Evolutionary conservation across 2,329 filamentous ascomycete species (phyloP).

Genomic region (Teratosphaeria zuluensis): DNA sequence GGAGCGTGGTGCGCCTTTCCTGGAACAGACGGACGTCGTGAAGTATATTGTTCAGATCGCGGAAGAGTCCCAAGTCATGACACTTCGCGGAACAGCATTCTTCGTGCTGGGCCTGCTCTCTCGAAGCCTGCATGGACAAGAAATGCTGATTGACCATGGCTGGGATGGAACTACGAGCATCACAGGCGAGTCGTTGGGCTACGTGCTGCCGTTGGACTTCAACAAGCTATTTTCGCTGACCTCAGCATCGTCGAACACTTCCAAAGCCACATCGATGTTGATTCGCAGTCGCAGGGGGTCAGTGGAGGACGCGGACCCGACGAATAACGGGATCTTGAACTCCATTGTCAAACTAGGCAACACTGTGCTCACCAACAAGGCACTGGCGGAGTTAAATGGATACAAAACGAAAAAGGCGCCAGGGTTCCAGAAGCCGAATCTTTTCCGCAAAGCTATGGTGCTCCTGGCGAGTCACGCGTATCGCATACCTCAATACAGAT

Average conservation of each 20-base stretch:
- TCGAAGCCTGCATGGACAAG: slow-evolving; percentile 79
- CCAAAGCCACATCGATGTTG: slow-evolving; percentile 5
- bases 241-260: neutral
- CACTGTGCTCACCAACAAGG: slow-evolving; percentile 82
- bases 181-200: slow-evolving; percentile 72
- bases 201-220: slow-evolving; percentile 75
- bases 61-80: slow-evolving; percentile 79
- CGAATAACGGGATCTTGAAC: slow-evolving; percentile 62
- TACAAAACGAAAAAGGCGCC: slow-evolving; percentile 52
- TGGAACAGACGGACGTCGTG: slow-evolving; percentile 84
- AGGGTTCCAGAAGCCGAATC: slow-evolving; percentile 62
- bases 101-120: slow-evolving; percentile 92
- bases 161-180: slow-evolving; percentile 89
- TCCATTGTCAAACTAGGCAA: slow-evolving; percentile 84
- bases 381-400: slow-evolving; percentile 65
- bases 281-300: slow-evolving; percentile 9
- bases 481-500: slow-evolving; percentile 72
- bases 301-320: slow-evolving; percentile 39
- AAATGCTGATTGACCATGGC: slow-evolving; percentile 78
- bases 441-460: slow-evolving; percentile 79
- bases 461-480: slow-evolving; percentile 86
- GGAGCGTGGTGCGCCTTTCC: slow-evolving; percentile 89
- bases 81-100: slow-evolving; percentile 87
- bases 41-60: slow-evolving; percentile 81
- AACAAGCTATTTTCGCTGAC: slow-evolving; percentile 64